Evolutionary conservation across 2,329 filamentous ascomycete species (phyloP), one percentile per base, ranked within the genome.

Genomic region (Orbilia quercus): DNA sequence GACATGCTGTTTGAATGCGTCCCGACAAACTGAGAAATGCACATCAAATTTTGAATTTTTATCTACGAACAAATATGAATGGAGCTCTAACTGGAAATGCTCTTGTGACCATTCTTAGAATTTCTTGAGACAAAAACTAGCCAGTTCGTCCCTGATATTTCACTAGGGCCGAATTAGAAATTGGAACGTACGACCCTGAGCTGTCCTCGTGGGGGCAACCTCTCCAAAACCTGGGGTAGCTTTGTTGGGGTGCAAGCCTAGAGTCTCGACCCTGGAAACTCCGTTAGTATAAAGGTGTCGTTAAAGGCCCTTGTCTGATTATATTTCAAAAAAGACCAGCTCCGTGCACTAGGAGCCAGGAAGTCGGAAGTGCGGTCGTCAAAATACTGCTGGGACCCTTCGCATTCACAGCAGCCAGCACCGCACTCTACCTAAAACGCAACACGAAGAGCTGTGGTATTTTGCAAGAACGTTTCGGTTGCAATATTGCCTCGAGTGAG

Each of bases 211-310:
- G 69, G 69, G 69, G 69, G 6, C 25, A 5, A 20, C 31, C 22
- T 53, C 22, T 28, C 38, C 20, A 58, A 44, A 73, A 73, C 66
- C 69, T 60, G 69, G 69, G 69, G 69, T 60, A 73, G 60, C 47
- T 57, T 34, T 54, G 42, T 31, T 40, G 65, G 44, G 34, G 42
- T 64, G 58, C 31, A 11, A 48, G 42, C 42, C 6, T 36, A n/a
- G 16, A 38, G 16, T 25, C 25, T 23, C 12, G 14, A 38, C 45
- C 28, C 58, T 20, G 34, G 28, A 51, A 57, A 38, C 36, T 42
- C 16, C 22, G 20, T 25, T 34, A 53, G 45, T 72, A 72, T 72
- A 72, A 72, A 72, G 59, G 34, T 47, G 36, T 53, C 67, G 45
- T 59, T 47, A 54, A 31, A 47, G 16, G 57, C 59, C 67, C 67